phyloP scores from a whole-genome alignment of 768 basidiomycete species.

The Leccinum aurantiacum region DNA sequence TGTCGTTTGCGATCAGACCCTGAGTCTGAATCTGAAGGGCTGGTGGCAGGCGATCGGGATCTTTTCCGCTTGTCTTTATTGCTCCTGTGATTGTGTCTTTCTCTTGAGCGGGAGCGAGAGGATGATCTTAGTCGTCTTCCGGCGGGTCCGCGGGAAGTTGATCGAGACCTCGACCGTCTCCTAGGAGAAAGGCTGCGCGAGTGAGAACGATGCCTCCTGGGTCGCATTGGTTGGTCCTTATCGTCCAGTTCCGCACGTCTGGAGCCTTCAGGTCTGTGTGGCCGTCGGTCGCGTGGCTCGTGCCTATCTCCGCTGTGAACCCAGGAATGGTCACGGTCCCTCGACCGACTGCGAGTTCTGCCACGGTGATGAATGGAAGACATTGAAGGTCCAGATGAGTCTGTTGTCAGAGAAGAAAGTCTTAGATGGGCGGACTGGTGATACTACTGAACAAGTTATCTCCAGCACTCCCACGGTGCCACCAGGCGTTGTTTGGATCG shows the following conservation, averaged over 20 bases:
- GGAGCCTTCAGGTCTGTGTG: constrained; percentile 17
- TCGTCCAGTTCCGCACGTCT: constrained; percentile 11
- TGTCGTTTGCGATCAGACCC: constrained; percentile 37
- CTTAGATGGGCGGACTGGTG: neutral
- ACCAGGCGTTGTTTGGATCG: constrained; percentile 28
- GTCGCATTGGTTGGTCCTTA: constrained; percentile 8
- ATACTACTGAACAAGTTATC: constrained; percentile 3
- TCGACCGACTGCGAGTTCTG: constrained; percentile 20
- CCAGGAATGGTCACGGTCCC: constrained; percentile 15
- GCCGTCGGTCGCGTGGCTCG: constrained; percentile 21
- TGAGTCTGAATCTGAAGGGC: constrained; percentile 37
- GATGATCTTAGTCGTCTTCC: constrained; percentile 15
- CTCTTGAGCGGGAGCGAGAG: constrained; percentile 39
- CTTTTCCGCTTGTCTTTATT: constrained; percentile 33
- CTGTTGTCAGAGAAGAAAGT: neutral
- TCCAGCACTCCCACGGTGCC: neutral
- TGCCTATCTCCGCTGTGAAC: constrained; percentile 16
- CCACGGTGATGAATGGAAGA: constrained; percentile 23
- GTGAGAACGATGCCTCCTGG: constrained; percentile 16
- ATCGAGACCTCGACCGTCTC: constrained; percentile 28
- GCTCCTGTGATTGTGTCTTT: constrained; percentile 20
- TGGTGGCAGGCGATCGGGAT: constrained; percentile 42
- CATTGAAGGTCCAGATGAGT: constrained; percentile 9
- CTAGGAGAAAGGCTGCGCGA: constrained; percentile 25
- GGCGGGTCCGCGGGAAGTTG: constrained; percentile 22